Evolutionary conservation across 441 rosid species (phyloP), one percentile per base, ranked within the genome.

Genomic region (Bruguiera hainesii): DNA sequence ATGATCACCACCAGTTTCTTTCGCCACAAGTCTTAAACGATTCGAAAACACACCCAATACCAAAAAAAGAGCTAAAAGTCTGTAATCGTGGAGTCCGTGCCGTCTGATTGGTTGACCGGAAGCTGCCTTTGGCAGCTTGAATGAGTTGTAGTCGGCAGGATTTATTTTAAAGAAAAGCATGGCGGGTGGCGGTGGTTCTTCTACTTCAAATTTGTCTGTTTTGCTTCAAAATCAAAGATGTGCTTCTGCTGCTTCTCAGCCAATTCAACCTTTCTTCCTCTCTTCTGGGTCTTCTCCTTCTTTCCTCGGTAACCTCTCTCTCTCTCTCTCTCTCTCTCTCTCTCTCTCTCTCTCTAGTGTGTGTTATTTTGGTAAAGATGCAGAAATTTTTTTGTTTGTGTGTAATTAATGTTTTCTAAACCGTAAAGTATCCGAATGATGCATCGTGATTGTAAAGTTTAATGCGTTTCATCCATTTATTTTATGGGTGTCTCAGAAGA

Each of bases 1-100:
- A 84, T 88, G 78, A 84, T 86, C 83, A 85, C 86, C 80, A 88
- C 94, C 71, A 88, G 94, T 74, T 88, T 88, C 79, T 88, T 88
- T 29, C 94, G 94, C 74, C 94, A 86, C 56, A 88, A 88, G 82
- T 56, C 70, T 33, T 80, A 82, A 15, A 61, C 26, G 26, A 25
- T 9, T 35, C 28, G 9, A 9, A 15, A n/a, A 3, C 31, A 15
- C 5, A 9, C 10, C 7, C 5, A 28, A 1, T 3, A 18, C 11
- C 5, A 0, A 16, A 1, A 67, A 20, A 53, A 51, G 53, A 51
- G 5, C 9, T 35, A 23, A 26, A 29, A 35, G 51, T 33, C 21
- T 29, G 19, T 51, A 30, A 26, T 55, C 63, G 28, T 49, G 72
- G 63, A 51, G 46, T 25, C 26, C 19, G 25, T 7, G 60, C 20